phyloP scores from a whole-genome alignment of 176 grass and related monocot genomes.

The Raddia guianensis region DNA sequence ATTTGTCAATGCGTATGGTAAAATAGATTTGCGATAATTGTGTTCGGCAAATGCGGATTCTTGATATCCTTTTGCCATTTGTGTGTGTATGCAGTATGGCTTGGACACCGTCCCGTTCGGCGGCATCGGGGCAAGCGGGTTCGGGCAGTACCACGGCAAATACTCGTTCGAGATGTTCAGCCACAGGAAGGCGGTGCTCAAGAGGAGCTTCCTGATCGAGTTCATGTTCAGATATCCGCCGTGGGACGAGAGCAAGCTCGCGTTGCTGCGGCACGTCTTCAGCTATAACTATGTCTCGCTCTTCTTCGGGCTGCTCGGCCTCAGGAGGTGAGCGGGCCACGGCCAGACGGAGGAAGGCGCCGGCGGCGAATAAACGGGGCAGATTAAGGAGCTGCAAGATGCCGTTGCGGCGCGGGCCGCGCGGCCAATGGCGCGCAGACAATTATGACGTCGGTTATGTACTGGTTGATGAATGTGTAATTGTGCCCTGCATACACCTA shows the following conservation, averaged over 20 bases:
- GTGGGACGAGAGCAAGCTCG: slow-evolving; percentile 60
- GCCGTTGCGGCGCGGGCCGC: background rate
- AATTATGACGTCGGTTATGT: background rate
- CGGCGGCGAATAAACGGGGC: background rate
- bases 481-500: too few relatives aligned
- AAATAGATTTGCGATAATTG: too few relatives aligned
- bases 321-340: slow-evolving; percentile 36
- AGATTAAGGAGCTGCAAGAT: background rate
- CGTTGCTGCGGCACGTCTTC: slow-evolving; percentile 53
- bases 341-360: background rate
- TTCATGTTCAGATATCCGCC: slow-evolving; percentile 76
- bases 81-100: slow-evolving; percentile 37
- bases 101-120: slow-evolving; percentile 72
- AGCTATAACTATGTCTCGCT: slow-evolving; percentile 53
- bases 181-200: slow-evolving; percentile 79
- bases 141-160: slow-evolving; percentile 89
- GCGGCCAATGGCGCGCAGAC: background rate
- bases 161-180: slow-evolving; percentile 89
- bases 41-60: too few relatives aligned
- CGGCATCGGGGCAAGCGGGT: slow-evolving; percentile 69
- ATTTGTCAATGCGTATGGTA: too few relatives aligned
- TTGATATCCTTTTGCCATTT: background rate
- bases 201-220: slow-evolving; percentile 57
- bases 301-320: slow-evolving; percentile 57
- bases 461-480: background rate